These are phyloP conservation scores for Cladochytrium replicatum DNA, from an alignment of 192 early-diverging fungal genomes.

Conservation along the genomic window DNA sequence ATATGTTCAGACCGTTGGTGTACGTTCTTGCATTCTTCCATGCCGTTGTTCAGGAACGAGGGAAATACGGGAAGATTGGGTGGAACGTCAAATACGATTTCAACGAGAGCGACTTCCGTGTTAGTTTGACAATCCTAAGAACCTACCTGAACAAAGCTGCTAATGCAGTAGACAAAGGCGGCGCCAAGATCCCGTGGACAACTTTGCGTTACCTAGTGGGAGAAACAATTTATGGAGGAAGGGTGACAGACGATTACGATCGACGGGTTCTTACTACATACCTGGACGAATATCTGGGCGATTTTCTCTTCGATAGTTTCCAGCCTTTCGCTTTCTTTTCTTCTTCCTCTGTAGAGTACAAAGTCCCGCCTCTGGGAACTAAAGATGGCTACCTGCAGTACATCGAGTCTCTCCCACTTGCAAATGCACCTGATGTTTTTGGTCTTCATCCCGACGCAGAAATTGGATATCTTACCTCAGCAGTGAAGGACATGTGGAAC, in stretches of 20 bases:
- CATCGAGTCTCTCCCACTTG: conserved; percentile 48
- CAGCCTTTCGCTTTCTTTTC: conserved; percentile 52
- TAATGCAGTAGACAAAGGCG: conserved; percentile 26
- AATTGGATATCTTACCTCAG: conserved; percentile 51
- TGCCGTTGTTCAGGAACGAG: conserved; percentile 52
- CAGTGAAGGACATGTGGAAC: conserved; percentile 56
- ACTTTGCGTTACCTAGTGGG: conserved; percentile 51
- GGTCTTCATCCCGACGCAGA: conserved; percentile 55
- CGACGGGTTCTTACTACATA: conserved; percentile 49
- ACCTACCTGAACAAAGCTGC: conserved; percentile 54
- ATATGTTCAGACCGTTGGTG: conserved; percentile 40
- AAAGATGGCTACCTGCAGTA: conserved; percentile 47
- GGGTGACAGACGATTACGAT: conserved; percentile 57
- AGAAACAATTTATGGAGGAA: conserved; percentile 55
- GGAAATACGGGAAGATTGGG: conserved; percentile 54
- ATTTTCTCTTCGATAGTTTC: conserved; percentile 53
- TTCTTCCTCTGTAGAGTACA: conserved; percentile 40
- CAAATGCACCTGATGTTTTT: conserved; percentile 55
- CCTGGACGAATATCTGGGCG: conserved; percentile 53
- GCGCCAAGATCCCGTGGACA: conserved; percentile 56
- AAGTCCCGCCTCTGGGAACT: conserved; percentile 29
- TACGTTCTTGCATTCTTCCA: conserved; percentile 54
- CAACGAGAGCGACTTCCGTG: conserved; percentile 54
- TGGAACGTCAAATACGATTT: conserved; percentile 60
- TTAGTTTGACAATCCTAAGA: conserved; percentile 38